A percentile compares a stretch with the other conserved stretches of the same genome.
Conservation (phyloP, 257 asterid species). For the Gentiana dahurica region DNA sequence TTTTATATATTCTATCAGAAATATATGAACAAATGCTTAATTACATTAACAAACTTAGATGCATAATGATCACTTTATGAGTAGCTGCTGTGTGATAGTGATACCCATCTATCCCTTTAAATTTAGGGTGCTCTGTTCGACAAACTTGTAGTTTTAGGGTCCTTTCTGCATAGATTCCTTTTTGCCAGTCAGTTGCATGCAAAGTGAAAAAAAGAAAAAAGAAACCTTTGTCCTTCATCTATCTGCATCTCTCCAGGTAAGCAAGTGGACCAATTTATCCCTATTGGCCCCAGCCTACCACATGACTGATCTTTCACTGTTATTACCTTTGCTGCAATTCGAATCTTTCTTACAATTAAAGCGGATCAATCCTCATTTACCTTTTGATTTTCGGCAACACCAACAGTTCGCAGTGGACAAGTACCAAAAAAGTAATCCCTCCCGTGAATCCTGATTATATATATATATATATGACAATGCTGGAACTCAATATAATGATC, state of each 20-base stretch:
- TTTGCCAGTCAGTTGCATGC: constrained; percentile 1
- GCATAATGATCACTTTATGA: not conserved
- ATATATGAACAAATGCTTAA: no score
- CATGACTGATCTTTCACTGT: constrained; percentile 4
- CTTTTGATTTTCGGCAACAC: not conserved
- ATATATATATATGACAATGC: no score
- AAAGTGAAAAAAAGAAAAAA: not conserved
- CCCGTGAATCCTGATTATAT: not conserved
- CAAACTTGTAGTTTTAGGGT: not conserved
- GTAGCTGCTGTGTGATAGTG: not conserved
- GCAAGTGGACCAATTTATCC: constrained; percentile 1
- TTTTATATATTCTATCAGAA: not conserved
- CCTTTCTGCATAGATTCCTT: constrained; percentile 9
- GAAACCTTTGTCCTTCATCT: not conserved
- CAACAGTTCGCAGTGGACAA: not conserved
- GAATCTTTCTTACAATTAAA: constrained; percentile 2
- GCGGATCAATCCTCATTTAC: not conserved
- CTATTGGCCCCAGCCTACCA: not conserved
- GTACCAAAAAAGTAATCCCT: not conserved
- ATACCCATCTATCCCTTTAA: no score
- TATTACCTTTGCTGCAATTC: not conserved
- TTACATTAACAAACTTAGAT: no score
- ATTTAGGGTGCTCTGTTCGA: not conserved
- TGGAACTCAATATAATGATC: no score
- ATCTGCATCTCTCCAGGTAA: constrained; percentile 1